phyloP scores from a whole-genome alignment of 257 asterid species.

The Linderniella brevidens region DNA sequence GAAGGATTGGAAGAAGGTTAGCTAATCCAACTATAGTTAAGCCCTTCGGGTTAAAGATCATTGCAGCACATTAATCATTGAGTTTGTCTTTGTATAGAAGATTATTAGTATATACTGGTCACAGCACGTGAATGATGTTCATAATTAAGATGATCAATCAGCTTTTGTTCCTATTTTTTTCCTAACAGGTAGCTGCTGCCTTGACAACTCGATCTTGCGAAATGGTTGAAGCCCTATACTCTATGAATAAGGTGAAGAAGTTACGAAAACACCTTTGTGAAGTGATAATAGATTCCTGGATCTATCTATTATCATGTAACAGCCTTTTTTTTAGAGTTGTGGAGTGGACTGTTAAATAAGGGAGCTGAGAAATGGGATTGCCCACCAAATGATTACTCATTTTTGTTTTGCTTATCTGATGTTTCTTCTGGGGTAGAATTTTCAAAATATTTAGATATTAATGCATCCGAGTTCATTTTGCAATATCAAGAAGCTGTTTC shows the following conservation, averaged over 20 bases:
- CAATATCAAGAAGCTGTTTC: neutral
- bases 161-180: constrained; percentile 6
- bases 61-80: neutral
- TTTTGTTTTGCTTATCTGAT: no score
- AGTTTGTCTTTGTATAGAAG: constrained; percentile 4
- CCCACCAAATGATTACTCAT: no score
- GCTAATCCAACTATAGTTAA: constrained; percentile 12
- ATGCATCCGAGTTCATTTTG: neutral
- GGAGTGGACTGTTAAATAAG: no score
- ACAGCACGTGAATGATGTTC: no score
- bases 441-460: neutral
- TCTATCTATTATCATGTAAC: no score
- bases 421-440: no score
- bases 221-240: constrained; percentile 78
- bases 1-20: constrained; percentile 83
- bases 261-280: no score
- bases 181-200: constrained; percentile 50
- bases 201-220: constrained; percentile 51
- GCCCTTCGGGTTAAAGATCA: neutral
- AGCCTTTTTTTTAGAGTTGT: no score
- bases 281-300: neutral
- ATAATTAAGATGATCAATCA: neutral
- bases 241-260: constrained; percentile 27
- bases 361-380: no score
- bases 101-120: no score